Percentiles rank a stretch among this genome's conserved stretches.
phyloP scores from a whole-genome alignment of 768 basidiomycete genomes.

The Leucosporidium yakuticum region DNA sequence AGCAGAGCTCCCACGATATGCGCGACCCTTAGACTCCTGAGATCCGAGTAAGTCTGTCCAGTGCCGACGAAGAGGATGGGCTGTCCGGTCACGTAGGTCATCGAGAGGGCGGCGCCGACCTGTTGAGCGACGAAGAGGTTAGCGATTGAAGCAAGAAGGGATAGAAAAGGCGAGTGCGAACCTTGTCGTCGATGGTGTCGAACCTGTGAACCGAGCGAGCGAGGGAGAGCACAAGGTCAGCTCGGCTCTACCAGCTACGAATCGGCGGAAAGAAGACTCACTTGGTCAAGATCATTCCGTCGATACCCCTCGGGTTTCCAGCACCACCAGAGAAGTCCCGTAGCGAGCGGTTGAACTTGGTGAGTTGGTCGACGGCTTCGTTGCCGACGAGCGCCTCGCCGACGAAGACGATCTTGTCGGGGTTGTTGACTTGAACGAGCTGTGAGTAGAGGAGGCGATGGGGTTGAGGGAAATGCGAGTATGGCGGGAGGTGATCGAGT shows the following conservation, averaged over 20 bases:
- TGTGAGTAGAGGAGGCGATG: slow-evolving; percentile 40
- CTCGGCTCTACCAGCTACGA: background rate
- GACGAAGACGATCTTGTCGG: slow-evolving; percentile 96
- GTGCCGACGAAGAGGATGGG: slow-evolving; percentile 98
- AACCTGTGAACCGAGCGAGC: slow-evolving; percentile 47
- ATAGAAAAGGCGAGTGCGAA: slow-evolving; percentile 41
- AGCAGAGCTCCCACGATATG: slow-evolving; percentile 93
- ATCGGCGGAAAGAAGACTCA: background rate
- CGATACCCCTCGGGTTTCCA: slow-evolving; percentile 79
- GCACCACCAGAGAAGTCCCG: slow-evolving; percentile 71
- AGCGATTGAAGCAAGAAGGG: background rate
- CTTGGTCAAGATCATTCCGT: slow-evolving; percentile 97
- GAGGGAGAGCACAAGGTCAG: background rate
- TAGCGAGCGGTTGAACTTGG: slow-evolving; percentile 90
- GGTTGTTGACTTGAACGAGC: slow-evolving; percentile 86
- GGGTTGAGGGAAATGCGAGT: background rate
- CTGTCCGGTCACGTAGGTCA: slow-evolving; percentile 98
- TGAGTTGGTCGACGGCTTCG: slow-evolving; percentile 95
- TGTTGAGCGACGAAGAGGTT: slow-evolving; percentile 42
- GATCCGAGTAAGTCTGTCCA: slow-evolving; percentile 94
- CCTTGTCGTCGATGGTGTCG: slow-evolving; percentile 98
- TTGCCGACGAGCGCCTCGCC: slow-evolving; percentile 98
- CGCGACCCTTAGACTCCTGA: slow-evolving; percentile 78
- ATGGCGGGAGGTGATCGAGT: too few species aligned
- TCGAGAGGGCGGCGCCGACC: slow-evolving; percentile 96